Percentiles rank a stretch among this genome's conserved stretches.
These are phyloP conservation scores for Emergomyces pasteurianus DNA, from an alignment of 2,329 filamentous ascomycete genomes.

Conservation along the genomic window DNA sequence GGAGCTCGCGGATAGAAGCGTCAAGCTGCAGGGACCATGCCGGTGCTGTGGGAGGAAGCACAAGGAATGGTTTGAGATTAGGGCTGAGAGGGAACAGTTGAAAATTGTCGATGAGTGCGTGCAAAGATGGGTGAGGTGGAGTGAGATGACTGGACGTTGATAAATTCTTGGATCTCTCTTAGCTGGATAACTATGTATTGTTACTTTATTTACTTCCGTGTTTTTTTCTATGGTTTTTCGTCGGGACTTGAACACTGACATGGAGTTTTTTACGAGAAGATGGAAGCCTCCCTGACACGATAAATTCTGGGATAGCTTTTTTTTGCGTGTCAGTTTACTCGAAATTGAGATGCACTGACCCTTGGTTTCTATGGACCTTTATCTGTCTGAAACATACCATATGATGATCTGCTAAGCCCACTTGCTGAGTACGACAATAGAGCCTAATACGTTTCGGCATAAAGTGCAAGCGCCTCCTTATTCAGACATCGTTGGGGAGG, in stretches of 20 bases:
- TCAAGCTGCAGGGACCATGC: slow-evolving; percentile 51
- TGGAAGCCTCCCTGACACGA: background rate
- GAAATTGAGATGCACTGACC: background rate
- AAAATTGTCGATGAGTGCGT: slow-evolving; percentile 60
- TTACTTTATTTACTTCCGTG: too few species aligned
- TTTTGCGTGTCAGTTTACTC: background rate
- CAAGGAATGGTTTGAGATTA: slow-evolving; percentile 89
- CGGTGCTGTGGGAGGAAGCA: slow-evolving; percentile 72
- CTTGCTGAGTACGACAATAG: background rate
- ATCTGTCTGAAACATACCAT: background rate
- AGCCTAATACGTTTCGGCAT: background rate
- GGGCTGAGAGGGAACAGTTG: slow-evolving; percentile 59
- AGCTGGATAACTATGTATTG: background rate
- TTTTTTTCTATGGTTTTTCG: too few species aligned
- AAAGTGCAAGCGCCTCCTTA: background rate
- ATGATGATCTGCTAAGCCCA: background rate
- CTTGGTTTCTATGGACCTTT: background rate
- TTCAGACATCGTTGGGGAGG: background rate
- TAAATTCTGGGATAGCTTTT: background rate
- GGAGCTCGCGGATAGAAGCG: slow-evolving; percentile 56
- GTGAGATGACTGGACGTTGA: slow-evolving; percentile 36
- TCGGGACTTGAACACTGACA: background rate
- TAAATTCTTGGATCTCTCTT: background rate
- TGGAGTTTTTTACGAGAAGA: background rate
- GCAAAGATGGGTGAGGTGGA: slow-evolving; percentile 77